Percentiles rank a stretch among this genome's conserved stretches.
phyloP scores from a whole-genome alignment of 306 rosid species.

The Prunus mume region DNA sequence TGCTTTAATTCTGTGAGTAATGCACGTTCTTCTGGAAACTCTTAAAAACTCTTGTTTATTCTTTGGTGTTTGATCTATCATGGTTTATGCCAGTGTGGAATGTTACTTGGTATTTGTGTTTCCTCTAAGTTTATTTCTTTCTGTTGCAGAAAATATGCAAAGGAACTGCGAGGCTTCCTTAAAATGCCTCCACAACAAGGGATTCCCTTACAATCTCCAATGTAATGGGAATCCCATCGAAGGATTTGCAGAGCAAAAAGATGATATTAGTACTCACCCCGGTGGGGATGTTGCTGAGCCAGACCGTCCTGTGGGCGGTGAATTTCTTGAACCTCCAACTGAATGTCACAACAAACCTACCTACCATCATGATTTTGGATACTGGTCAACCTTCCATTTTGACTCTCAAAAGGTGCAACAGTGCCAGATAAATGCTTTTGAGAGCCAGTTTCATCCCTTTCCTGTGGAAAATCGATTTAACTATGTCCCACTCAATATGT shows the following conservation, averaged over 20 bases:
- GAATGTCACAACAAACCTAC: conserved; percentile 55
- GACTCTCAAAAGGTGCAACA: conserved; percentile 71
- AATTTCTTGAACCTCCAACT: conserved; percentile 60
- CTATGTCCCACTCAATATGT: conserved; percentile 57
- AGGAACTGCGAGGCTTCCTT: conserved; percentile 78
- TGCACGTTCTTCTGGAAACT: not conserved
- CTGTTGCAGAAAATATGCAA: conserved; percentile 68
- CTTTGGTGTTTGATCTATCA: conserved; percentile 1
- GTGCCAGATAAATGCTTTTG: conserved; percentile 66
- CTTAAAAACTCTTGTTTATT: not conserved
- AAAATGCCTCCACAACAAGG: conserved; percentile 80
- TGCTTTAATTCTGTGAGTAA: not conserved
- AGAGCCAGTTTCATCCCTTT: conserved; percentile 60
- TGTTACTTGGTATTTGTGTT: conserved; percentile 10
- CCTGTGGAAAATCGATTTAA: conserved; percentile 61
- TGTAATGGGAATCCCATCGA: conserved; percentile 56
- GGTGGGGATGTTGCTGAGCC: conserved; percentile 57
- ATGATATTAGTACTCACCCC: conserved; percentile 41
- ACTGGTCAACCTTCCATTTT: conserved; percentile 63
- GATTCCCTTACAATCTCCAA: conserved; percentile 53
- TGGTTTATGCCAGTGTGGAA: conserved; percentile 1
- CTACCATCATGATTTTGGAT: conserved; percentile 56
- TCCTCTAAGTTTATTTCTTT: conserved; percentile 16
- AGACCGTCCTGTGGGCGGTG: conserved; percentile 39
- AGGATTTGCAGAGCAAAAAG: conserved; percentile 48